These are phyloP conservation scores for Talaromyces albobiverticillius DNA, from an alignment of 2,329 filamentous ascomycete species.

Conservation along the genomic window DNA sequence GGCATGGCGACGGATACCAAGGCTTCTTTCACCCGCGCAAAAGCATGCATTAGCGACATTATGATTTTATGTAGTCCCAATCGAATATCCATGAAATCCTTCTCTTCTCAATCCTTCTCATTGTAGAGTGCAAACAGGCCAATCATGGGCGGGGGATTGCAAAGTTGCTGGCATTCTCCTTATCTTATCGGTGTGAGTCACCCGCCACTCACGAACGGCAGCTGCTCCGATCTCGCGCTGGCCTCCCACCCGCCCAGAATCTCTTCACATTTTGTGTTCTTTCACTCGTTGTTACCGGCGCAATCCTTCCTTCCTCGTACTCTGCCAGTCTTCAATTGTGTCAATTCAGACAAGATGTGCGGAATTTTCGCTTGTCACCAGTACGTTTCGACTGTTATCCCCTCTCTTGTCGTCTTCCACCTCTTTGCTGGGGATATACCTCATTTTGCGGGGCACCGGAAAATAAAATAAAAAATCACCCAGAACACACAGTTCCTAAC, in stretches of 20 bases:
- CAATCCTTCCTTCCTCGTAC: background rate
- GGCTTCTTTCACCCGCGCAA: background rate
- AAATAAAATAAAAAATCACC: background rate
- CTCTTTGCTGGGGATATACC: conserved; percentile 11
- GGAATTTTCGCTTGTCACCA: conserved; percentile 94
- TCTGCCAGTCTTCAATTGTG: background rate
- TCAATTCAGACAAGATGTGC: conserved; percentile 71
- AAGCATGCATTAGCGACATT: background rate
- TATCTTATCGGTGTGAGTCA: conserved; percentile 17
- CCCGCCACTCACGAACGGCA: conserved; percentile 12
- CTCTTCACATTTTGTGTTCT: background rate
- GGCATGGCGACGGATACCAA: background rate
- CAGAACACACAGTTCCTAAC: conserved; percentile 17
- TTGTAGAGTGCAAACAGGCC: background rate
- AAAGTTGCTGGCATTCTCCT: background rate
- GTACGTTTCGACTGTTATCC: conserved; percentile 52
- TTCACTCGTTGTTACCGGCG: background rate
- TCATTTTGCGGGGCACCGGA: background rate
- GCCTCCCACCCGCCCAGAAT: conserved; percentile 4
- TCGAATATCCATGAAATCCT: background rate
- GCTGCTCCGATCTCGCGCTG: conserved; percentile 14
- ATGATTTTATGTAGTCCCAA: background rate
- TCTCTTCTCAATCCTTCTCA: background rate
- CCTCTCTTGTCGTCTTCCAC: background rate
- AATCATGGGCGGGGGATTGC: background rate